Conservation (phyloP, 1,284 basidiomycete species). For the Boletus coffeatus region DNA sequence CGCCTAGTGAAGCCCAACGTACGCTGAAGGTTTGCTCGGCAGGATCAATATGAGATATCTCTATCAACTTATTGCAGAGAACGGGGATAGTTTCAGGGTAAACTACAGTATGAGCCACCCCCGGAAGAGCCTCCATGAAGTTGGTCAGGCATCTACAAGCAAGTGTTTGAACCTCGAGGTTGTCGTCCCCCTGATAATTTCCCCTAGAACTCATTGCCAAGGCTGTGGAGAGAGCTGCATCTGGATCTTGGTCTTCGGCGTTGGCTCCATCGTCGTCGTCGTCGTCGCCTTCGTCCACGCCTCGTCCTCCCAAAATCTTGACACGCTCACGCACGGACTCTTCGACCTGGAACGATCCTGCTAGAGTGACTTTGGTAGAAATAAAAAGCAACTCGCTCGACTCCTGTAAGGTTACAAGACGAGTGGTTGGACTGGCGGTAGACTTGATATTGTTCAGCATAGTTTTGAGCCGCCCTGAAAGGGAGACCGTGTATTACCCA, state of each 20-base stretch:
- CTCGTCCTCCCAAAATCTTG: constrained; percentile 84
- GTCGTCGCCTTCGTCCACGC: constrained; percentile 50
- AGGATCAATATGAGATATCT: too few relatives aligned
- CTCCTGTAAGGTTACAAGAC: constrained; percentile 89
- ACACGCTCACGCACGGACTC: constrained; percentile 92
- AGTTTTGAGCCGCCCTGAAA: constrained; percentile 82
- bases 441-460: constrained; percentile 88
- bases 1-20: too few relatives aligned
- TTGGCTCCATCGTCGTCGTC: constrained; percentile 47
- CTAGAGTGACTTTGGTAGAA: constrained; percentile 95
- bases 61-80: too few relatives aligned
- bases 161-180: constrained; percentile 87
- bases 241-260: constrained; percentile 68
- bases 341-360: constrained; percentile 92
- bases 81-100: too few relatives aligned
- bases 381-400: constrained; percentile 93
- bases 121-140: too few relatives aligned
- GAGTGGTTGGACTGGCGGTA: constrained; percentile 73
- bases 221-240: constrained; percentile 68
- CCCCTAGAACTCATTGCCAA: constrained; percentile 70
- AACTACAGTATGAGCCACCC: too few relatives aligned
- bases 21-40: too few relatives aligned
- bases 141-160: constrained; percentile 42
- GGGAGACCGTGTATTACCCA: constrained; percentile 86
- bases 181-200: constrained; percentile 70